A percentile compares a stretch with the other conserved stretches of the same genome.
Evolutionary conservation across 2,329 filamentous ascomycete genomes (phyloP).

Genomic region (Canariomyces notabilis): DNA sequence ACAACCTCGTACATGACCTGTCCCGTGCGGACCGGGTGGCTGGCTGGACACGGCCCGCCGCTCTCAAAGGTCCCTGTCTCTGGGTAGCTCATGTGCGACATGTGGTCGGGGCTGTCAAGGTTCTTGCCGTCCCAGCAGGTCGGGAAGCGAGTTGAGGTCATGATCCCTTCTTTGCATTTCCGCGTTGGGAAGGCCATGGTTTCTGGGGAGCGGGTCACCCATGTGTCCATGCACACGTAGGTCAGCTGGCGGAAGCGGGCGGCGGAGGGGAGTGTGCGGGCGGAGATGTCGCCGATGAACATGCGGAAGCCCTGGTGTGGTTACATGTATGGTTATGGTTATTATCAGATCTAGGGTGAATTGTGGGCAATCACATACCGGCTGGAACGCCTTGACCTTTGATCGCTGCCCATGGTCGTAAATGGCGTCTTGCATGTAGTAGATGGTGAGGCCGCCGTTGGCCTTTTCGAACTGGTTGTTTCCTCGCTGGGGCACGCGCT

Average conservation of each 20-base stretch:
- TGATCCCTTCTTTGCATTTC: slow-evolving; percentile 18
- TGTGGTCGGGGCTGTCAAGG: slow-evolving; percentile 37
- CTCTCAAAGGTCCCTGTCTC: slow-evolving; percentile 28
- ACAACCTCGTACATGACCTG: slow-evolving; percentile 35
- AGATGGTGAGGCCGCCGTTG: slow-evolving; percentile 7
- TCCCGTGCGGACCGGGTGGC: slow-evolving; percentile 29
- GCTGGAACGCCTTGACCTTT: slow-evolving; percentile 19
- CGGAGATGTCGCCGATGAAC: slow-evolving; percentile 7
- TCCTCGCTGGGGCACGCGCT: slow-evolving; percentile 8
- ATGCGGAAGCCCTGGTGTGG: slow-evolving; percentile 25
- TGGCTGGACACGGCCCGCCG: slow-evolving; percentile 30
- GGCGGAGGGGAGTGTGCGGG: slow-evolving; percentile 11
- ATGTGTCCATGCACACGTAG: slow-evolving; percentile 22
- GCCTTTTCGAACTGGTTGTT: slow-evolving; percentile 12
- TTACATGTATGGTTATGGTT: background rate
- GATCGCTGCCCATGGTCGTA: slow-evolving; percentile 3
- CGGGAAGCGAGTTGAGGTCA: slow-evolving; percentile 17
- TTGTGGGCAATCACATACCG: slow-evolving; percentile 38
- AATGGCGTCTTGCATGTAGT: slow-evolving; percentile 13
- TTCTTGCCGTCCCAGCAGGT: slow-evolving; percentile 43
- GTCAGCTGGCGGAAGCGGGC: slow-evolving; percentile 20
- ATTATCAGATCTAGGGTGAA: background rate
- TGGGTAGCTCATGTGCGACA: slow-evolving; percentile 22
- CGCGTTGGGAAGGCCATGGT: slow-evolving; percentile 18
- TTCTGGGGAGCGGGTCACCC: slow-evolving; percentile 16